These are phyloP conservation scores for Tremellales sp. DNA, from an alignment of 1,284 basidiomycete species.

Conservation along the genomic window DNA sequence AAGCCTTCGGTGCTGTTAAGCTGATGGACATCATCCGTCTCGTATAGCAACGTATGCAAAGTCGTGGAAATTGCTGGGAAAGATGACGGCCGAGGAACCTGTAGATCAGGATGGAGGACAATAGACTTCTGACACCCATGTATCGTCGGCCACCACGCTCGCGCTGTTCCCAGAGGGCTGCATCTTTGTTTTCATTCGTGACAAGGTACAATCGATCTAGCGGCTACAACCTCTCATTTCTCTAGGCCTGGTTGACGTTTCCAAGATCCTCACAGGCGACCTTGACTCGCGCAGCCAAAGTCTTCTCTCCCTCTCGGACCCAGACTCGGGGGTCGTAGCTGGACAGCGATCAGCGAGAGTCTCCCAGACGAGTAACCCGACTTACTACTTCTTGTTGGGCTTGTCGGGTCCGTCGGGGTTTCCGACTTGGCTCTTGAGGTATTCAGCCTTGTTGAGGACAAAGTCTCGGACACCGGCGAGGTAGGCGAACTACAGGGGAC, in stretches of 20 bases:
- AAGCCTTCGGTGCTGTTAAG: background rate
- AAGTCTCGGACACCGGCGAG: conserved; percentile 88
- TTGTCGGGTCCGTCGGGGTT: conserved; percentile 92
- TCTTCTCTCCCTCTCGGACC: conserved; percentile 99
- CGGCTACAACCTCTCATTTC: background rate
- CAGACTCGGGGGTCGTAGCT: conserved; percentile 90
- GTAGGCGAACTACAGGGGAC: conserved; percentile 72
- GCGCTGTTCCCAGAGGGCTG: background rate
- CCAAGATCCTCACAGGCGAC: conserved; percentile 87
- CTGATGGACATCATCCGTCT: too few relatives aligned
- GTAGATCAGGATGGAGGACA: background rate
- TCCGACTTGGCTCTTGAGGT: conserved; percentile 81
- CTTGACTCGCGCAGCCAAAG: conserved; percentile 79
- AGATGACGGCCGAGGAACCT: conserved; percentile 48
- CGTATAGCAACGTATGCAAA: conserved; percentile 47
- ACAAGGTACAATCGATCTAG: background rate
- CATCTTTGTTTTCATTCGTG: background rate
- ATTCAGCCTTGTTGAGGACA: conserved; percentile 74
- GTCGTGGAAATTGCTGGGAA: conserved; percentile 47
- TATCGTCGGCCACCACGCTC: background rate
- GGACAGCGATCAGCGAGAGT: conserved; percentile 44
- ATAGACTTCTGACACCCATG: background rate
- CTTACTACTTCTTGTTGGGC: conserved; percentile 89
- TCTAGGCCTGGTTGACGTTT: conserved; percentile 56
- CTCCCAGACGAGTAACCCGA: background rate